Evolutionary conservation across 2,329 filamentous ascomycete genomes (phyloP).

Genomic region (Stachybotrys echinatus): DNA sequence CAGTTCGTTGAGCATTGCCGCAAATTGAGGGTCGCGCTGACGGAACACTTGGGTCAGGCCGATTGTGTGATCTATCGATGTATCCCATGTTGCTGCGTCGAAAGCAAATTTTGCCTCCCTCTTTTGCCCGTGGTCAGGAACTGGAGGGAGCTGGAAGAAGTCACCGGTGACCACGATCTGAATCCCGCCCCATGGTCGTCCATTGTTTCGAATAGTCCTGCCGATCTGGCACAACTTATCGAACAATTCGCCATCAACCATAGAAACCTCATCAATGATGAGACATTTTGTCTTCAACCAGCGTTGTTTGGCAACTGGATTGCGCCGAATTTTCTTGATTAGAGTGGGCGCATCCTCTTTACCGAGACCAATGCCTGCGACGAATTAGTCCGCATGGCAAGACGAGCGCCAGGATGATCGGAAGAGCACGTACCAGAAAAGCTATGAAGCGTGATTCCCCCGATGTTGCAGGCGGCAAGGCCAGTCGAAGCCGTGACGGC

Average conservation of each 20-base stretch:
- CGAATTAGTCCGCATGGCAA: neutral
- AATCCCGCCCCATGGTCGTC: slow-evolving; percentile 89
- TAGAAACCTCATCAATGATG: slow-evolving; percentile 92
- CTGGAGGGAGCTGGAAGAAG: slow-evolving; percentile 94
- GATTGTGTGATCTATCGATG: slow-evolving; percentile 91
- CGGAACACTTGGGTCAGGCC: slow-evolving; percentile 93
- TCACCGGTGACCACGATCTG: slow-evolving; percentile 94
- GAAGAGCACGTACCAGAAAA: slow-evolving; percentile 60
- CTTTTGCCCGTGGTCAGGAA: slow-evolving; percentile 67
- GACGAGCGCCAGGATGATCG: neutral
- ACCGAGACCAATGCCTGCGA: slow-evolving; percentile 69
- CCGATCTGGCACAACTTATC: slow-evolving; percentile 93
- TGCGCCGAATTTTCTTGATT: slow-evolving; percentile 85
- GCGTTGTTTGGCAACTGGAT: slow-evolving; percentile 78
- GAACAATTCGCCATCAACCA: slow-evolving; percentile 96
- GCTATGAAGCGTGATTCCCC: slow-evolving; percentile 91
- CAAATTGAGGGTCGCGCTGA: slow-evolving; percentile 85
- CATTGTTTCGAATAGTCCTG: slow-evolving; percentile 80
- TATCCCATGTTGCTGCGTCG: slow-evolving; percentile 85
- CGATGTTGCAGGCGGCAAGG: slow-evolving; percentile 92
- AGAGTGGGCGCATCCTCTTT: slow-evolving; percentile 79
- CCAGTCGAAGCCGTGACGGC: slow-evolving; percentile 95
- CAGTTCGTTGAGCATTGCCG: slow-evolving; percentile 97
- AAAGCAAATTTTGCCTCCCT: slow-evolving; percentile 82
- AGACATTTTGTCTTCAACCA: slow-evolving; percentile 88